Percentiles rank a stretch among this genome's conserved stretches.
Evolutionary conservation across 306 rosid species (phyloP).

Genomic region (Quercus alba): DNA sequence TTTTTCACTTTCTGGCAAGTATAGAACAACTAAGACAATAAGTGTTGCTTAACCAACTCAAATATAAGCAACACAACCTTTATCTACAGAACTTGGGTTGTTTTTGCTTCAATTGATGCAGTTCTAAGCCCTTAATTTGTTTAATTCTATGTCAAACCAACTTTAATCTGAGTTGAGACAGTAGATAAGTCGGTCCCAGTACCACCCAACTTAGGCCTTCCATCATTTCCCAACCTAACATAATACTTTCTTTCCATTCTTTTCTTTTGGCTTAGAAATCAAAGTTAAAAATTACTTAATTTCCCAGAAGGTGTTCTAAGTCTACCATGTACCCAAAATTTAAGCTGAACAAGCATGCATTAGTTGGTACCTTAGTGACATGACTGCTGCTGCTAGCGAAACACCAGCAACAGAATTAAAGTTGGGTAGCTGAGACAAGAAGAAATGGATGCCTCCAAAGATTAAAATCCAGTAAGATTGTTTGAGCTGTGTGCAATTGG

Average conservation of each 20-base stretch:
- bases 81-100: background rate
- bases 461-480: slow-evolving; percentile 88
- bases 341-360: slow-evolving; percentile 6
- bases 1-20: background rate
- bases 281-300: slow-evolving; percentile 3
- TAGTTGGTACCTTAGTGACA: slow-evolving; percentile 67
- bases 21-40: background rate
- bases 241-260: background rate
- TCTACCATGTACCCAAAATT: background rate
- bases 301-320: background rate
- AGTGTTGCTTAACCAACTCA: background rate
- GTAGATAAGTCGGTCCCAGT: background rate
- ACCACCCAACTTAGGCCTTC: background rate
- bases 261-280: slow-evolving; percentile 11
- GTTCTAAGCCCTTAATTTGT: background rate
- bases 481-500: slow-evolving; percentile 60
- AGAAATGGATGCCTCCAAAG: slow-evolving; percentile 78
- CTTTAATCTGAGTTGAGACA: background rate
- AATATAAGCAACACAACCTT: background rate
- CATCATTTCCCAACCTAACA: slow-evolving; percentile 1
- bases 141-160: background rate
- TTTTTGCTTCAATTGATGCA: background rate
- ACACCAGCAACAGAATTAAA: slow-evolving; percentile 88
- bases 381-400: slow-evolving; percentile 86
- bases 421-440: slow-evolving; percentile 92